Evolutionary conservation across 805 yeast species (phyloP), one percentile per base, ranked within the genome.

Genomic region (Grigorovia transvaalensis): DNA sequence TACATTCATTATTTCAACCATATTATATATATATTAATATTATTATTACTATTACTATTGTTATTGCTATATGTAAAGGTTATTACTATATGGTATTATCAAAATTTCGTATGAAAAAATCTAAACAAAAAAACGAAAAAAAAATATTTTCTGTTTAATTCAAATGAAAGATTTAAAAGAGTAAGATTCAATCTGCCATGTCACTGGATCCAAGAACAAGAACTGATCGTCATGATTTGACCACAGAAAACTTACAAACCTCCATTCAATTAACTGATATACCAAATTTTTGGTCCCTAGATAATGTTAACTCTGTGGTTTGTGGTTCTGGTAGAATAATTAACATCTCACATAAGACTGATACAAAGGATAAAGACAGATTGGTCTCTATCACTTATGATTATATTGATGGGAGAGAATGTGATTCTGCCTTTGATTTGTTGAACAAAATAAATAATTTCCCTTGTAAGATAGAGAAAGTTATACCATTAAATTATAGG

Each of bases 271-370:
- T 66, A 23, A 60, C 62, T 1, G 78, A 76, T 57, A 69, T 85
- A 29, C 93, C 93, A 0, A 76, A 76, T 56, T 82, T 81, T 54
- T 85, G 93, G 93, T 81, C 75, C 55, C 82, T 78, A 51, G 78
- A 78, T 49, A 78, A 75, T 15, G 71, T 85, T 40, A 77, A 80
- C 50, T 78, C 81, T 30, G 78, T 85, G 11, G 82, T 84, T 23
- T 81, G 85, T 50, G 90, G 90, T 1, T 74, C 85, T 9, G 93
- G 93, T 1, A 77, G 78, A 2, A 78, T 85, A 27, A 80, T 81
- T 15, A 87, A 82, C 56, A 83, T 84, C 9, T 74, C 53, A 2
- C 47, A 59, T 2, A 61, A 58, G 52, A 56, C 54, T 13, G 67
- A 65, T 48, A 65, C 68, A 5, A 50, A 66, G 23, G 62, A 63